phyloP scores from a whole-genome alignment of 2,329 filamentous ascomycete genomes.

The Aureobasidium sp. region DNA sequence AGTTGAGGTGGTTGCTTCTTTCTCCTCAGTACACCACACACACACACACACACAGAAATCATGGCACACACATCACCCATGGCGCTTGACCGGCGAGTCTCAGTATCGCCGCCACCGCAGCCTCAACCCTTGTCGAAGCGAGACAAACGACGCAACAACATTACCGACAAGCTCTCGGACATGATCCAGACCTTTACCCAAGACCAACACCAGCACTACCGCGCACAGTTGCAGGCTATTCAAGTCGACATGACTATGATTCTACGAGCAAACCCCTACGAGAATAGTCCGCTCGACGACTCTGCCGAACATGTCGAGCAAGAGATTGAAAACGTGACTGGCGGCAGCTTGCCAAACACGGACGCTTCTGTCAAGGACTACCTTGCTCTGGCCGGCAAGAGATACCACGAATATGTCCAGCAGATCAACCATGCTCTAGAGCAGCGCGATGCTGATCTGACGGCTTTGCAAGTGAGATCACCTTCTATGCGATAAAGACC shows the following conservation, averaged over 20 bases:
- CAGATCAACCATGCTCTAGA: conserved; percentile 91
- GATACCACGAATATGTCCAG: conserved; percentile 86
- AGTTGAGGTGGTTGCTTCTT: no score
- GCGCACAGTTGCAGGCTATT: conserved; percentile 91
- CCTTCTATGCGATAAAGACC: not conserved
- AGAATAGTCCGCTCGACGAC: conserved; percentile 71
- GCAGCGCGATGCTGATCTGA: conserved; percentile 84
- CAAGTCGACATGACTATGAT: conserved; percentile 92
- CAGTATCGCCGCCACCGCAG: conserved; percentile 38
- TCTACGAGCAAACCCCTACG: conserved; percentile 84
- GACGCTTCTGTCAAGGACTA: conserved; percentile 73
- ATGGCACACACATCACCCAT: conserved; percentile 21
- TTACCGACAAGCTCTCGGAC: conserved; percentile 80
- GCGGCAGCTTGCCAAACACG: conserved; percentile 43
- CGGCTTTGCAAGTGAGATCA: conserved; percentile 74
- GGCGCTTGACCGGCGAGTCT: conserved; percentile 17
- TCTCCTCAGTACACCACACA: not conserved
- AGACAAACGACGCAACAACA: conserved; percentile 87
- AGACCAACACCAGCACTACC: conserved; percentile 86
- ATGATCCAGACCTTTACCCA: conserved; percentile 82
- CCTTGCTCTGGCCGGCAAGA: conserved; percentile 73
- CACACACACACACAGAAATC: not conserved
- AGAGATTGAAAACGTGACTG: conserved; percentile 54
- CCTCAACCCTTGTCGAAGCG: conserved; percentile 75
- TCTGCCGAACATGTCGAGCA: conserved; percentile 71